Evolutionary conservation across 306 rosid species (phyloP), one percentile per base, ranked within the genome.

Genomic region (Quercus ilex): DNA sequence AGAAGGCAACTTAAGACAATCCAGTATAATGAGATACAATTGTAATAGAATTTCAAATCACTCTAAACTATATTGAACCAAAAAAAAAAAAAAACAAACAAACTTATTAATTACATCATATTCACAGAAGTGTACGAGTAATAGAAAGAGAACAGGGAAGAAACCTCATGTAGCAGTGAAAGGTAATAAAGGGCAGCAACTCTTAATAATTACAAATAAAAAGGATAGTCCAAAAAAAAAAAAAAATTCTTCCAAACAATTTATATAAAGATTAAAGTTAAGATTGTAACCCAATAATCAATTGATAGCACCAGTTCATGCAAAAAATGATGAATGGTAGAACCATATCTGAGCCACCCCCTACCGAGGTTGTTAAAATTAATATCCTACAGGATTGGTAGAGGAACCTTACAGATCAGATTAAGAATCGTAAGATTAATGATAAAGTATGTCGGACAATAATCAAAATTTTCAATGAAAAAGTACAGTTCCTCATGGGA

Each of bases 1-100:
- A 51, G 77, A 78, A 73, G 58, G n/a, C 21, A 59, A 19, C 46
- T 71, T 70, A 18, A 15, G 53, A 78, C 41, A 71, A 15, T 71
- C 75, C 38, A 71, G 58, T 14, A 70, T 43, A 4, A 43, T 41
- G 57, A 18, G 26, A 59, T 59, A 8, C 56, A 20, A 70, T 4
- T 43, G 4, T 11, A 19, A 46, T 17, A 13, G 38, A 51, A 10
- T 51, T 51, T 71, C 75, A 19, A 71, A 17, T 43, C 58, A 52
- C 25, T 6, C 59, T 71, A 43, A 26, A 69, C 51, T 20, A 35
- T 5, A 77, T 8, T 25, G n/a, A 14, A 2, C n/a, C 17, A 6
- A 55, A 79, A n/a, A 11, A 62, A 70, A 4, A 69, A 38, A 53
- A 6, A 21, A 25, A 23, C 0, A 23, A 1, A 9, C 2, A 1